Percentiles rank a stretch among this genome's conserved stretches.
phyloP scores from a whole-genome alignment of 305 asterid species.

The Fraxinus greggii region DNA sequence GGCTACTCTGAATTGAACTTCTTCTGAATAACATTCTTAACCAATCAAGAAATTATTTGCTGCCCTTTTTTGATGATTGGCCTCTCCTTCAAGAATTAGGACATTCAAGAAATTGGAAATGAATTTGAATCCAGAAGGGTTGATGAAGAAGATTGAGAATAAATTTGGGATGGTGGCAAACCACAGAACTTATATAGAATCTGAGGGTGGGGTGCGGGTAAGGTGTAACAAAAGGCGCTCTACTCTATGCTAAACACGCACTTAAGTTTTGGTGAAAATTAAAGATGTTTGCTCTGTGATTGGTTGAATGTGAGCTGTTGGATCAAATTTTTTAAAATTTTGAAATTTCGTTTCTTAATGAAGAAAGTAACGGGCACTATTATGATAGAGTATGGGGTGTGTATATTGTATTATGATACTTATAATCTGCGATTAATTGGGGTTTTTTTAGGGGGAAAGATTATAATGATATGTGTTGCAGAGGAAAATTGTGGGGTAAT shows the following conservation, averaged over 20 bases:
- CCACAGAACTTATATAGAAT: constrained; percentile 21
- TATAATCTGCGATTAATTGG: background rate
- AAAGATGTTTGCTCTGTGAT: constrained; percentile 7
- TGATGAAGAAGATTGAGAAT: background rate
- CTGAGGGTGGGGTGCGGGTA: background rate
- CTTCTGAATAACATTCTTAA: constrained; percentile 64
- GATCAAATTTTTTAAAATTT: constrained; percentile 39
- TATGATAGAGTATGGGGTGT: background rate
- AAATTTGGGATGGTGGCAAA: constrained; percentile 26
- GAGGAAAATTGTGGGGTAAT: background rate
- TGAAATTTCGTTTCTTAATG: constrained; percentile 30
- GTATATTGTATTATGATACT: background rate
- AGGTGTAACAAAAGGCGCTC: constrained; percentile 10
- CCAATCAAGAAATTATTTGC: background rate
- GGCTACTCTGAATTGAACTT: constrained; percentile 42
- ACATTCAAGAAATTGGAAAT: background rate
- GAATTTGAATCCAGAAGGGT: background rate
- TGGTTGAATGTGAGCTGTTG: constrained; percentile 60
- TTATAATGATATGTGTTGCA: background rate
- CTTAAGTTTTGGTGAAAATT: background rate
- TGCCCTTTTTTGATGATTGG: background rate
- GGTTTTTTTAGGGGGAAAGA: background rate
- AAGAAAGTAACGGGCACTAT: constrained; percentile 40
- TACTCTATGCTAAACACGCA: background rate
- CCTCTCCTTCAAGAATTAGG: constrained; percentile 4